These are phyloP conservation scores for Cyberlindnera euphorbiiphila DNA, from an alignment of 805 yeast species.

Conservation along the genomic window DNA sequence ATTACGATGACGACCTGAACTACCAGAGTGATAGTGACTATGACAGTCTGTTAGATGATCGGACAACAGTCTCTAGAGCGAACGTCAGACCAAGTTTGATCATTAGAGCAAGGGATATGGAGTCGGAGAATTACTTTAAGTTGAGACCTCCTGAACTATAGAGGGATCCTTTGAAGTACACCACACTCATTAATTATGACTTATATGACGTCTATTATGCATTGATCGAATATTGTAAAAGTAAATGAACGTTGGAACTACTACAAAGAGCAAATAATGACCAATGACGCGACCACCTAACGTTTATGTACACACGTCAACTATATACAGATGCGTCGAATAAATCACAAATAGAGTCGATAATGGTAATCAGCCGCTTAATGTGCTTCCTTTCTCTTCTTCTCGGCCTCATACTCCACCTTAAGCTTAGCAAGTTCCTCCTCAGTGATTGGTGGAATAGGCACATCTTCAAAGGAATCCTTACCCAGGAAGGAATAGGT, in stretches of 20 bases:
- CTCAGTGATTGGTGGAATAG: conserved; percentile 87
- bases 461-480: conserved; percentile 89
- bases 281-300: not conserved
- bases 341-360: not conserved
- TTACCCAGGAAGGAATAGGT: conserved; percentile 62
- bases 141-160: conserved; percentile 8
- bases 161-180: no score
- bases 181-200: no score
- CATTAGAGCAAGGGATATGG: conserved; percentile 24
- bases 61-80: not conserved
- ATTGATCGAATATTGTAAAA: not conserved
- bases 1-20: conserved; percentile 2
- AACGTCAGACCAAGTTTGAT: conserved; percentile 22
- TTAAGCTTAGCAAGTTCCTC: conserved; percentile 69
- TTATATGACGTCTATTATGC: not conserved
- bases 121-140: conserved; percentile 22
- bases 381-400: conserved; percentile 9
- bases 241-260: no score
- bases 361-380: no score
- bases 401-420: conserved; percentile 59
- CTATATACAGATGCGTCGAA: conserved; percentile 8
- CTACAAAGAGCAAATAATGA: no score
- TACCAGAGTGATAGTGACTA: conserved; percentile 2
- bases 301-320: conserved; percentile 2
- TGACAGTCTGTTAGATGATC: conserved; percentile 10